phyloP scores from a whole-genome alignment of 1,139 yeast genomes.

The Hansenula lynferdii region DNA sequence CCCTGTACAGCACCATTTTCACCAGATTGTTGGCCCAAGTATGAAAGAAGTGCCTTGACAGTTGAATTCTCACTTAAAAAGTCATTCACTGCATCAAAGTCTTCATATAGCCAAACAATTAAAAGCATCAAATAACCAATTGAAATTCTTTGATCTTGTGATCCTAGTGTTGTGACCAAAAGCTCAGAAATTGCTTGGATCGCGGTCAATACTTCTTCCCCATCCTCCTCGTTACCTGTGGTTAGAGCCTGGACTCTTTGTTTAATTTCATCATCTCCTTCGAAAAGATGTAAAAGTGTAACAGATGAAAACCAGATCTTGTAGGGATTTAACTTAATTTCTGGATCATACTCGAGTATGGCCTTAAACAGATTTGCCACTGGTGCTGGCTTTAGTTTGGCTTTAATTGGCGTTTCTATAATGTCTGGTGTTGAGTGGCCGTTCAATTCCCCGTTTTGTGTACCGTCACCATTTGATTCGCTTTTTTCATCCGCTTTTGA shows the following conservation, averaged over 20 bases:
- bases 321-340: conserved; percentile 76
- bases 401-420: neutral
- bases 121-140: conserved; percentile 76
- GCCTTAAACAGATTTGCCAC: conserved; percentile 57
- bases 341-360: conserved; percentile 75
- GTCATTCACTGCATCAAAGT: conserved; percentile 68
- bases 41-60: conserved; percentile 63
- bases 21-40: conserved; percentile 55
- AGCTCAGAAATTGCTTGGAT: conserved; percentile 81
- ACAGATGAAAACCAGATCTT: conserved; percentile 81
- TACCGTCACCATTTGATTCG: neutral
- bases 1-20: conserved; percentile 68
- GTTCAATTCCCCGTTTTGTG: too few relatives aligned
- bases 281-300: conserved; percentile 58
- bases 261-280: conserved; percentile 39
- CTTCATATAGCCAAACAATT: conserved; percentile 76
- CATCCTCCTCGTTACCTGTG: conserved; percentile 62
- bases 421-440: neutral
- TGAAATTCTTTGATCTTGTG: conserved; percentile 70
- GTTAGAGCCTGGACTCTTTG: conserved; percentile 47
- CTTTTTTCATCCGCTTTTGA: conserved; percentile 1
- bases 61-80: conserved; percentile 66
- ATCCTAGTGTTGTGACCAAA: conserved; percentile 58
- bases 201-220: conserved; percentile 71
- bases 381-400: conserved; percentile 15